Conservation (phyloP, 2,329 filamentous ascomycete genomes). For the Stagonosporopsis chrysanthemi region DNA sequence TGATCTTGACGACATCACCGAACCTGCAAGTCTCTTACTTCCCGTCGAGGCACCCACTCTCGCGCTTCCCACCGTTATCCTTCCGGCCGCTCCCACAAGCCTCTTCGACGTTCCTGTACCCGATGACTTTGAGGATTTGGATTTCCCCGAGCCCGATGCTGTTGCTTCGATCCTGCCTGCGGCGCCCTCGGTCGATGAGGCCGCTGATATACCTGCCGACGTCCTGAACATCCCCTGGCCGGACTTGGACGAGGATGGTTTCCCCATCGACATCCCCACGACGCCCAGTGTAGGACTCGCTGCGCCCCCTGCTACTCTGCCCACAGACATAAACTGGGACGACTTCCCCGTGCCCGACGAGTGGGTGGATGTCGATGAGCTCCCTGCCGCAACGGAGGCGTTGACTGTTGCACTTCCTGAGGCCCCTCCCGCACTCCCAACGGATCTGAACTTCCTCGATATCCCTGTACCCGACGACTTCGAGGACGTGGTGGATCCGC, state of each 20-base stretch:
- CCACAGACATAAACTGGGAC: background rate
- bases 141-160: background rate
- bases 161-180: conserved; percentile 1
- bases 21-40: background rate
- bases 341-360: conserved; percentile 9
- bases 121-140: conserved; percentile 7
- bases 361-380: background rate
- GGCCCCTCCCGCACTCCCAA: background rate
- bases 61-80: background rate
- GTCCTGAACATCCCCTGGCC: conserved; percentile 8
- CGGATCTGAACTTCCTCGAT: background rate
- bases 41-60: background rate
- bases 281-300: background rate
- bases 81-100: background rate
- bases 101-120: conserved; percentile 7
- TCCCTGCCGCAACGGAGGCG: background rate
- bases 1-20: conserved; percentile 1
- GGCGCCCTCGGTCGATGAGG: background rate
- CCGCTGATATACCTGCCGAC: background rate
- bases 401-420: background rate
- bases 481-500: background rate
- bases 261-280: background rate
- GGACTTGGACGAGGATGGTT: conserved; percentile 6
- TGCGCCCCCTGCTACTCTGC: background rate
- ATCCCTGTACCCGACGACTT: conserved; percentile 11